Evolutionary conservation across 306 rosid species (phyloP), one percentile per base, ranked within the genome.

Genomic region (Rubus parviflorus): DNA sequence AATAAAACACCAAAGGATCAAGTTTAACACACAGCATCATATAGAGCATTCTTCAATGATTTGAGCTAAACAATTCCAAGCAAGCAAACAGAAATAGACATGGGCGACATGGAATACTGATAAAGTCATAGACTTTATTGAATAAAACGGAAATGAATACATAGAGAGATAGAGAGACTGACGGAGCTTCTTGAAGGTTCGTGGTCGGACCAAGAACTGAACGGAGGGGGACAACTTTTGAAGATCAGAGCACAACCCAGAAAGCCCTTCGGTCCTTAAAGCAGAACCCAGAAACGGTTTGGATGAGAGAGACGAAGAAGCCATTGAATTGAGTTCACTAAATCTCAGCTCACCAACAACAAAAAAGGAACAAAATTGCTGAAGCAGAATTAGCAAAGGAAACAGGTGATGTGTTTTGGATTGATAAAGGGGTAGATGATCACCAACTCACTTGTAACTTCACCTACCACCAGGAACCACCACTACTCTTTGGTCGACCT

Each of bases 181-280:
- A 95, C 99, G 97, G 82, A 95, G 92, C 77, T 83, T 87, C 81
- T 80, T 95, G 6, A 81, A 79, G 48, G 67, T 52, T 25, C 82
- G 81, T 3, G 88, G 82, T 12, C 87, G 85, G 85, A 78, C 57
- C 0, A 89, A 58, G 79, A 92, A 73, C 52, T 81, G 90, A 1
- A 87, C 82, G 43, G 90, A 87, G 30, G 79, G 78, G 77, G 89
- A 75, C 64, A 93, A 87, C 64, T 75, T 77, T 3, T 84, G 87
- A 73, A 81, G 86, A 83, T 85, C 87, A 8, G 92, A 82, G 66
- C 79, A 56, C 65, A 88, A 82, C 35, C 85, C 81, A 70, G 88
- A 84, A 70, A 87, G 67, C 35, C 83, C 74, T 22, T 88, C 91
- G 60, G 84, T 79, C 77, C 70, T 61, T 22, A 89, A 73, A 81